phyloP scores from a whole-genome alignment of 805 yeast species.

The Jamesozyma hellenica region DNA sequence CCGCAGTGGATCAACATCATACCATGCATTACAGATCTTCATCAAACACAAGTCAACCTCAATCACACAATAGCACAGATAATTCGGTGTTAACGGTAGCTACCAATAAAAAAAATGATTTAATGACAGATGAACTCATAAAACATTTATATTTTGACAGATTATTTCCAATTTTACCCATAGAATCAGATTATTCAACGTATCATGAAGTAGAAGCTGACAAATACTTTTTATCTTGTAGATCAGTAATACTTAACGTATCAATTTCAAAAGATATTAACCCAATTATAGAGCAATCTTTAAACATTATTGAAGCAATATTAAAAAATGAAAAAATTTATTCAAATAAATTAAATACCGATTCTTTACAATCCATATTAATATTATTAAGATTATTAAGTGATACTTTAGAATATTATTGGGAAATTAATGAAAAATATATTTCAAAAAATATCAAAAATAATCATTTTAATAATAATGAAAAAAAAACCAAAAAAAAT shows the following conservation, averaged over 20 bases:
- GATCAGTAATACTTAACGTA: conserved; percentile 19
- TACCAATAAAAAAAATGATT: too few species aligned
- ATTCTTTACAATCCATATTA: conserved; percentile 25
- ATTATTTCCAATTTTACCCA: conserved; percentile 18
- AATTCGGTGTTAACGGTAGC: too few species aligned
- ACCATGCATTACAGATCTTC: too few species aligned
- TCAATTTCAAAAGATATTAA: conserved; percentile 16
- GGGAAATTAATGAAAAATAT: conserved; percentile 23
- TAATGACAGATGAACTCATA: conserved; percentile 11
- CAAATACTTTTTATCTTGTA: conserved; percentile 15
- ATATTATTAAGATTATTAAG: conserved; percentile 31
- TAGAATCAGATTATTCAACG: conserved; percentile 13
- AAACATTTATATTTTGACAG: conserved; percentile 19
- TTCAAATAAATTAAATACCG: conserved; percentile 5
- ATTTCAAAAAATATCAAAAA: conserved; percentile 11
- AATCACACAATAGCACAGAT: too few species aligned
- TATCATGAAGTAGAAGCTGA: conserved; percentile 20
- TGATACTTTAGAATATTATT: conserved; percentile 30
- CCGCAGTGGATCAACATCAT: too few species aligned
- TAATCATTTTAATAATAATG: too few species aligned
- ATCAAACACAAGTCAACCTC: too few species aligned
- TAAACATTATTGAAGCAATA: conserved; percentile 7
- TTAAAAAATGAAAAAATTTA: conserved; percentile 5
- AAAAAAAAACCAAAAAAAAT: background rate
- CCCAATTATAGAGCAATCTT: conserved; percentile 9